phyloP scores from a whole-genome alignment of 2,329 filamentous ascomycete species.

The Truncatella angustata region DNA sequence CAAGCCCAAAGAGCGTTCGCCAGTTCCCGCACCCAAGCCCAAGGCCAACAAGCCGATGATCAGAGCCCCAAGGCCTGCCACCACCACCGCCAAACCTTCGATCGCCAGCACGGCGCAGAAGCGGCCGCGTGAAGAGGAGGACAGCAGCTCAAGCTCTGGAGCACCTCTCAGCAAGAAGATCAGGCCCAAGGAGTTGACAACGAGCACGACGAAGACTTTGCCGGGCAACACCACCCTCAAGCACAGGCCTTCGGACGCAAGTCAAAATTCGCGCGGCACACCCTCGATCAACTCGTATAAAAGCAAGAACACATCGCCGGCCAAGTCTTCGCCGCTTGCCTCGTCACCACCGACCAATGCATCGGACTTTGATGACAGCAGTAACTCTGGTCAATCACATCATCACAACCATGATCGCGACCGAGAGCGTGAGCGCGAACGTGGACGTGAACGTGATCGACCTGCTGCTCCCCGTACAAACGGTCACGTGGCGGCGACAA shows the following conservation, averaged over 20 bases:
- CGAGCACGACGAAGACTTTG: conserved; percentile 22
- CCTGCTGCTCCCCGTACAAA: conserved; percentile 10
- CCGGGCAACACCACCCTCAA: conserved; percentile 33
- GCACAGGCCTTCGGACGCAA: conserved; percentile 47
- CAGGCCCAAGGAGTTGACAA: conserved; percentile 48
- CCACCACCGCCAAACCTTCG: conserved; percentile 22
- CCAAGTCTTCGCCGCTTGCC: conserved; percentile 64
- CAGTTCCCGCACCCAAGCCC: conserved; percentile 21
- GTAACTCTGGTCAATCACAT: conserved; percentile 28
- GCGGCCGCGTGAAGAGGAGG: conserved; percentile 50
- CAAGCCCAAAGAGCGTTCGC: conserved; percentile 25
- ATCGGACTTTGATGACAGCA: conserved; percentile 55
- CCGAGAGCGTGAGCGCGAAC: too few species aligned
- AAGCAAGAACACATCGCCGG: conserved; percentile 55
- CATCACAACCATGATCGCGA: conserved; percentile 6
- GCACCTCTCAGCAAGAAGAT: conserved; percentile 58
- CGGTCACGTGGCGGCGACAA: conserved; percentile 13
- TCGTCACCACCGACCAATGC: conserved; percentile 65
- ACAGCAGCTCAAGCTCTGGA: conserved; percentile 60
- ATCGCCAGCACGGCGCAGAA: conserved; percentile 40
- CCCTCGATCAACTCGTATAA: conserved; percentile 42
- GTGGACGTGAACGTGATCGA: too few species aligned
- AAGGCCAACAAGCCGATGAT: conserved; percentile 33
- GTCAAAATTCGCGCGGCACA: conserved; percentile 44
- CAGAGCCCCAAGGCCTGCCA: conserved; percentile 23